Conservation (phyloP, 2,329 filamentous ascomycete genomes). For the Cladorrhinum sp. region DNA sequence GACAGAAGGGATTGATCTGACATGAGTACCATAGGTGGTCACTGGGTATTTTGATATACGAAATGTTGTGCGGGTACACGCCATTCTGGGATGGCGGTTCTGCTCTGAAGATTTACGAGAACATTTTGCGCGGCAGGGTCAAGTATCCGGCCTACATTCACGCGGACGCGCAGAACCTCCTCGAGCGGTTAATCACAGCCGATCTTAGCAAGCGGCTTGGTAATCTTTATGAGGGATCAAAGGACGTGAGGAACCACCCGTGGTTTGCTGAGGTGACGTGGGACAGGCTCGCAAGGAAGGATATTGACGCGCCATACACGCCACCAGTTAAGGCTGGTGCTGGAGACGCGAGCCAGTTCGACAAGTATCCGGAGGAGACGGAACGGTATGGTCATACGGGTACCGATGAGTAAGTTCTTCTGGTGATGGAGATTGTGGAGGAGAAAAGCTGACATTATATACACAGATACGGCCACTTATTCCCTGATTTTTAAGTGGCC, state of each 20-base stretch:
- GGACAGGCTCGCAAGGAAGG: conserved; percentile 90
- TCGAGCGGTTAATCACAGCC: conserved; percentile 88
- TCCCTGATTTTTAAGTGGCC: conserved; percentile 50
- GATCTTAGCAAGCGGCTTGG: conserved; percentile 94
- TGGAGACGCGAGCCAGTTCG: conserved; percentile 95
- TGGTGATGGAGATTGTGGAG: not conserved
- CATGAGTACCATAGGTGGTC: conserved; percentile 71
- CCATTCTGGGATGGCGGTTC: conserved; percentile 98
- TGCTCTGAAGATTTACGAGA: conserved; percentile 99
- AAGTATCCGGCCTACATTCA: conserved; percentile 98
- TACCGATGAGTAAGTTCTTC: conserved; percentile 74
- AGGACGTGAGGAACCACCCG: conserved; percentile 90
- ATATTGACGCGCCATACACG: conserved; percentile 97
- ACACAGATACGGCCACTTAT: conserved; percentile 67
- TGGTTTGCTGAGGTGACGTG: conserved; percentile 99
- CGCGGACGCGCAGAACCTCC: conserved; percentile 85
- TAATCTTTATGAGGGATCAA: conserved; percentile 85
- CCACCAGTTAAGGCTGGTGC: conserved; percentile 91
- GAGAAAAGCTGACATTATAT: not conserved
- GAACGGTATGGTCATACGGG: conserved; percentile 82
- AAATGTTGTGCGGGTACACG: conserved; percentile 98
- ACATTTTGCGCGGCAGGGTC: conserved; percentile 91
- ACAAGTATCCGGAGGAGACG: conserved; percentile 95
- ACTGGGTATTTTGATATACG: conserved; percentile 94
- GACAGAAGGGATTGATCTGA: not conserved